Percentiles rank a stretch among this genome's conserved stretches.
Evolutionary conservation across 106 monocot species (phyloP).

Genomic region (Gastrodia elata): DNA sequence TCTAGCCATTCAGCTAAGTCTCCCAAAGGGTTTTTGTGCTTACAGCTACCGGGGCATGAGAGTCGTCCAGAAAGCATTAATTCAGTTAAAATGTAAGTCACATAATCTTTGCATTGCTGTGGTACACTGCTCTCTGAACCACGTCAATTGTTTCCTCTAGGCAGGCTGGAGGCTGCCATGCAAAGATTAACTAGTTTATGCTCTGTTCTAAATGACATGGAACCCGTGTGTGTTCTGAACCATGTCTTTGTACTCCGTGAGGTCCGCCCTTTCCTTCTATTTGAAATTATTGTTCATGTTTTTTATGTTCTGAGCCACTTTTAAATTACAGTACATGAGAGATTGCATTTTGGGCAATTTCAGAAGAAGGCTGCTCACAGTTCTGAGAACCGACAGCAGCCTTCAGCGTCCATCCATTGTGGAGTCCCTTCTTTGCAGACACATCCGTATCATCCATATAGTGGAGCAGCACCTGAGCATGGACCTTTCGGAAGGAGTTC

Average conservation of each 20-base stretch:
- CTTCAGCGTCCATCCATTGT: conserved; percentile 81
- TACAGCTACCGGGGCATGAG: conserved; percentile 73
- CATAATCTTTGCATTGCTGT: neutral
- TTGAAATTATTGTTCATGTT: neutral
- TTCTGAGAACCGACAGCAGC: conserved; percentile 61
- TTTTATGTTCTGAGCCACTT: neutral
- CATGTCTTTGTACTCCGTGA: conserved; percentile 95
- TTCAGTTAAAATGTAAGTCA: conserved; percentile 82
- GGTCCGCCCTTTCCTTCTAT: conserved; percentile 31
- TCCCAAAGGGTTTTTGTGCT: conserved; percentile 29
- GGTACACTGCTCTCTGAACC: neutral
- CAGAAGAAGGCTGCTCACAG: conserved; percentile 57
- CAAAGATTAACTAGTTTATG: conserved; percentile 94
- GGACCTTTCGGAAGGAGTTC: conserved; percentile 85
- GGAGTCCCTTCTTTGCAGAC: conserved; percentile 70
- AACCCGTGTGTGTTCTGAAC: conserved; percentile 95
- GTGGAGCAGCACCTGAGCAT: conserved; percentile 96
- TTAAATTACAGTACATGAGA: conserved; percentile 83
- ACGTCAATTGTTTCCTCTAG: conserved; percentile 9
- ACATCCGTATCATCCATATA: conserved; percentile 71
- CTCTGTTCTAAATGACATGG: conserved; percentile 98
- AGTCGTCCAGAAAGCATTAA: conserved; percentile 72
- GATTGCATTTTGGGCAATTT: conserved; percentile 91
- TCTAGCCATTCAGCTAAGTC: conserved; percentile 46
- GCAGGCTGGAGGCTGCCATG: conserved; percentile 95